Percentiles rank a stretch among this genome's conserved stretches.
These are phyloP conservation scores for Pseudogymnoascus sp. DNA, from an alignment of 2,329 filamentous ascomycete species.

Conservation along the genomic window DNA sequence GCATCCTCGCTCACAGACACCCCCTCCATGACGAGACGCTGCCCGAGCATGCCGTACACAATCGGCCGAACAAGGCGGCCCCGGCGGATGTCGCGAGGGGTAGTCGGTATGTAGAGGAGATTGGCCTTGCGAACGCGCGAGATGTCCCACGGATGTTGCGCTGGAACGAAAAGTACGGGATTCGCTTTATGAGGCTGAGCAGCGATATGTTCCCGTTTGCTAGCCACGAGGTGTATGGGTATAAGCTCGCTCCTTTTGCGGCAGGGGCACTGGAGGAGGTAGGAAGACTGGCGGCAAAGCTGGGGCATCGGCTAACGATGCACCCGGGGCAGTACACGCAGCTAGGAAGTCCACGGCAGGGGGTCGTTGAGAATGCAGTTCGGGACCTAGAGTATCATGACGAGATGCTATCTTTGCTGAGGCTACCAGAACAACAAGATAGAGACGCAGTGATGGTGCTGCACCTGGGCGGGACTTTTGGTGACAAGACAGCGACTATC, in stretches of 20 bases:
- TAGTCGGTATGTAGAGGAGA: slow-evolving; percentile 61
- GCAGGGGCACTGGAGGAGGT: slow-evolving; percentile 67
- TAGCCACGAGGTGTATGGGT: slow-evolving; percentile 78
- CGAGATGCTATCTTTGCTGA: slow-evolving; percentile 71
- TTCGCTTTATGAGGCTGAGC: slow-evolving; percentile 85
- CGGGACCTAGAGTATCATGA: slow-evolving; percentile 83
- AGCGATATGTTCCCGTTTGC: slow-evolving; percentile 98
- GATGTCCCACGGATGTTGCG: slow-evolving; percentile 79
- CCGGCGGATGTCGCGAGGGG: slow-evolving; percentile 59
- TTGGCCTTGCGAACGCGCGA: slow-evolving; percentile 73
- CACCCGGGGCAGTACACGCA: slow-evolving; percentile 93
- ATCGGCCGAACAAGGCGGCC: slow-evolving; percentile 68
- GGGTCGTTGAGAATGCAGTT: slow-evolving; percentile 68
- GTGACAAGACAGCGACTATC: slow-evolving; percentile 73
- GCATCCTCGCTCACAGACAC: slow-evolving; percentile 81
- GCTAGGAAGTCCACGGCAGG: slow-evolving; percentile 69
- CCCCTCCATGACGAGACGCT: slow-evolving; percentile 67
- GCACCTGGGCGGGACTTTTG: slow-evolving; percentile 86
- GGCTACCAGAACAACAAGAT: slow-evolving; percentile 67
- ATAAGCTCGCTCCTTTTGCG: slow-evolving; percentile 76
- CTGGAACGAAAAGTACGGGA: slow-evolving; percentile 89
- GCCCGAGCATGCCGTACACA: slow-evolving; percentile 76
- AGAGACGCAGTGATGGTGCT: slow-evolving; percentile 89
- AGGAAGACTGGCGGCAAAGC: slow-evolving; percentile 65
- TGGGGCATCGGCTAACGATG: slow-evolving; percentile 78